These are phyloP conservation scores for Stemphylium beticola DNA, from an alignment of 2,329 filamentous ascomycete genomes.

Conservation along the genomic window DNA sequence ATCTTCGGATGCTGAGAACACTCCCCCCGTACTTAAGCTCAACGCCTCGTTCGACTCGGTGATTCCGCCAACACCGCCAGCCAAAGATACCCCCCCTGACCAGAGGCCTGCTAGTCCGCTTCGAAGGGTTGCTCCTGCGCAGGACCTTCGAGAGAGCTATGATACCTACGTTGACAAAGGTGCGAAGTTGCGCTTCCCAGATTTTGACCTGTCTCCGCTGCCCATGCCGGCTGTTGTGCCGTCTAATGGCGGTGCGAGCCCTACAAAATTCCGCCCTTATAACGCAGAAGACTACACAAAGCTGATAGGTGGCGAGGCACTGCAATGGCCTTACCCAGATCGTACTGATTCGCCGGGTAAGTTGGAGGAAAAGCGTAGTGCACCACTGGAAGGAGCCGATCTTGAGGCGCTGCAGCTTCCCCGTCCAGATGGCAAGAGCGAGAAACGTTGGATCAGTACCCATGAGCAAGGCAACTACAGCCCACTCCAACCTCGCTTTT, in stretches of 20 bases:
- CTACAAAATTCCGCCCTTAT: constrained; percentile 31
- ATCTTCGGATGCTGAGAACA: constrained; percentile 7
- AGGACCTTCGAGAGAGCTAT: constrained; percentile 24
- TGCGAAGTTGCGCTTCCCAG: constrained; percentile 19
- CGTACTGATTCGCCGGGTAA: constrained; percentile 13
- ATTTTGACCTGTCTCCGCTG: constrained; percentile 22
- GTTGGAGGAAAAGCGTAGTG: constrained; percentile 11
- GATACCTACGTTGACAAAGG: constrained; percentile 10
- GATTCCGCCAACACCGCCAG: constrained; percentile 50
- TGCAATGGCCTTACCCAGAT: constrained; percentile 25
- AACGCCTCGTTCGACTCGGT: constrained; percentile 17
- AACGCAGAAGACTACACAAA: constrained; percentile 36
- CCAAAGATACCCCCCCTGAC: constrained; percentile 51
- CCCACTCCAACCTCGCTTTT: constrained; percentile 36
- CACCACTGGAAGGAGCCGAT: constrained; percentile 11
- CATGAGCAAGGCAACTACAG: constrained; percentile 8
- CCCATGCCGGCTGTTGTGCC: constrained; percentile 17
- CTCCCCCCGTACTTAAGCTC: neutral
- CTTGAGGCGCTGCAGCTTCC: constrained; percentile 11
- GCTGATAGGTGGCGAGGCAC: constrained; percentile 31
- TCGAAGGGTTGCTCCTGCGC: constrained; percentile 19
- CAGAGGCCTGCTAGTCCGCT: constrained; percentile 23
- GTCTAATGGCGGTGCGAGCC: constrained; percentile 22
- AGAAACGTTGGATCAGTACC: constrained; percentile 16
- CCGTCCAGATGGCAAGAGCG: constrained; percentile 22